Conservation (phyloP, 768 basidiomycete genomes). For the Hygrophorus russula region DNA sequence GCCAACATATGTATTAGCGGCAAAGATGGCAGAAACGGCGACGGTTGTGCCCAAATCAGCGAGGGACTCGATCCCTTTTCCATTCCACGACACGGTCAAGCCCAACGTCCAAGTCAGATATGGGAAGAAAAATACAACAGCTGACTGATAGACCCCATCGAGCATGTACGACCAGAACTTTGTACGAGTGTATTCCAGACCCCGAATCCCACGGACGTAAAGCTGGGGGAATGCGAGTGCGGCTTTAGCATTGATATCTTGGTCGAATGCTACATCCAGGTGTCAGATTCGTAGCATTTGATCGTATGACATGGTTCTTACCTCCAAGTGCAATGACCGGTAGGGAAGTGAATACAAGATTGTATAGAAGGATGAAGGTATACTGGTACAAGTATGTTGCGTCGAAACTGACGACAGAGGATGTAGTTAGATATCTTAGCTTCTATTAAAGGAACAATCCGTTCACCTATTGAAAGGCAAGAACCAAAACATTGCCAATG, state of each 20-base stretch:
- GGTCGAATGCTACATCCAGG: conserved; percentile 65
- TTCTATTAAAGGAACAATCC: conserved; percentile 11
- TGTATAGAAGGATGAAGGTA: conserved; percentile 87
- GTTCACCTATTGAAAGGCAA: conserved; percentile 72
- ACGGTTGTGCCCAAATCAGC: conserved; percentile 90
- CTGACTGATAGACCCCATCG: conserved; percentile 91
- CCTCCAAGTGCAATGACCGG: conserved; percentile 88
- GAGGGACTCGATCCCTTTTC: conserved; percentile 66
- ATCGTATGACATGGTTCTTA: conserved; percentile 20
- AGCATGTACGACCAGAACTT: conserved; percentile 96
- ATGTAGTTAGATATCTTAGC: neutral
- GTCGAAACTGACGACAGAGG: conserved; percentile 54
- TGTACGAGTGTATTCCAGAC: conserved; percentile 81
- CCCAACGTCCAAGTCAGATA: conserved; percentile 64
- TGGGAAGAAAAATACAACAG: conserved; percentile 78
- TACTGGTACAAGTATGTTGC: conserved; percentile 93
- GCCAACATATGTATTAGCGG: conserved; percentile 86
- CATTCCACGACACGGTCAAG: conserved; percentile 61
- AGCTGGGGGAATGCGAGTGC: conserved; percentile 90
- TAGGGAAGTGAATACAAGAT: conserved; percentile 86
- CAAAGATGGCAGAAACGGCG: conserved; percentile 74
- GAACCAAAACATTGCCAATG: conserved; percentile 90
- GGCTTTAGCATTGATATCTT: conserved; percentile 85
- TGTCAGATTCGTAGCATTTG: conserved; percentile 3
- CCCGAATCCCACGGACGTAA: conserved; percentile 90